Base-by-base conservation (phyloP, 2,329 filamentous ascomycete genomes). In the Ciborinia camelliae region DNA sequence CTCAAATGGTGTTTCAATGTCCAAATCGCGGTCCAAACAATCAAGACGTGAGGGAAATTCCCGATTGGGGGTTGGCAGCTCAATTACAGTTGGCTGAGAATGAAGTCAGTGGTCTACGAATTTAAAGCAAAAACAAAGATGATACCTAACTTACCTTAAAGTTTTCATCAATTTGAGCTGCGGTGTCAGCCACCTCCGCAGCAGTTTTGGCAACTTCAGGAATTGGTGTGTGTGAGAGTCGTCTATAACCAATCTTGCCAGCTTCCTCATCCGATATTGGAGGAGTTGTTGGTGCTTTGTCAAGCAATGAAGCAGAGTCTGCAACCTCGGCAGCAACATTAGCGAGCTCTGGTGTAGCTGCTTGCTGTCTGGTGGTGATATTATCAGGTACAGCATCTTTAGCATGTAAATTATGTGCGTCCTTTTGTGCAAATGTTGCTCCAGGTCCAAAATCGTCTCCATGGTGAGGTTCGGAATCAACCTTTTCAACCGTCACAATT, bases 141-240 rank as follows among this genome's bases (percentile, higher is more conserved):
- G 4, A n/a, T 35, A 14, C 63, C 68, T 37, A 14, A 64, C 68
- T 37, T 68, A 68, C 66, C 52, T 48, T 30, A 10, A 63, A 64
- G 26, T 72, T 67, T 12, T 62, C 48, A 64, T 81, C 79, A 68
- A 80, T 68, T 5, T 70, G 72, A 65, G 77, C 72, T 23, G 80
- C 79, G 32, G 74, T 75, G 62, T 80, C 76, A 26, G 78, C 77
- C 39, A 80, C 79, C 68, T 83, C 81, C 4, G 78, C 78, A 8
- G 80, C 79, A 15, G 77, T 79, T 9, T 73, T 71, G 14, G 79
- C 76, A 43, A 78, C 77, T 63, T 81, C 73, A 43, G 75, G 72
- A 57, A 79, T 77, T 2, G 78, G 78, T 10, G 78, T 78, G 7
- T 68, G 67, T 3, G 77, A 77, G 41, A 78, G 67, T 45, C 74